Evolutionary conservation across 306 rosid genomes (phyloP), one percentile per base, ranked within the genome.

Genomic region (Glycine latifolia): DNA sequence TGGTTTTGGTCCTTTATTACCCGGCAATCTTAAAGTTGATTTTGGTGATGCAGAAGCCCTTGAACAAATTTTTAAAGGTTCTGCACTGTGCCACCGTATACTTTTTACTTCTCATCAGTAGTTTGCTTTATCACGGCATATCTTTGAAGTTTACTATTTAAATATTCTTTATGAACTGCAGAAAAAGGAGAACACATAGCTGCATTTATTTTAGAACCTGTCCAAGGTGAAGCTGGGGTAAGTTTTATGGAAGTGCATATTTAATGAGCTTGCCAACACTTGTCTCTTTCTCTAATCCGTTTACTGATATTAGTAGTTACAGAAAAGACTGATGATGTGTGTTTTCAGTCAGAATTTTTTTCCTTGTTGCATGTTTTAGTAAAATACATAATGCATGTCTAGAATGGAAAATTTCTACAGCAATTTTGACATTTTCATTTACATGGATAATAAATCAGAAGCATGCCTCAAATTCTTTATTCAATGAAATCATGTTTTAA

Each of bases 221-320:
- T 96, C 69, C 99, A 96, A 84, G 99, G 99, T 82, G 99, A 96
- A 86, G 99, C 99, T 17, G 97, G 98, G 96, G 97, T 96, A 93
- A 62, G 92, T 79, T 39, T 84, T 31, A 17, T 81, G 26, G 31
- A 46, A 78, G 60, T 67, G 48, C 49, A 16, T 68, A 17, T 78
- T 65, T 77, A 26, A 17, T 80, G 58, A 44, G 70, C 77, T 49
- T 73, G 79, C 14, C 67, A 68, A 56, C 33, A 12, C 58, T 72
- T 74, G 5, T 68, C 31, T 77, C 61, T 68, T 49, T 63, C 39
- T 73, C 50, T 56, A 10, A 8, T 80, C 53, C 46, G 62, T 75
- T 82, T 37, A 52, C 39, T 67, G 76, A 60, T 47, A 79, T 63
- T 10, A 13, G 61, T 48, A 59, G 73, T 76, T 10, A 9, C 44